Evolutionary conservation across 2,329 filamentous ascomycete species (phyloP).

Genomic region (Fonsecaea pugnacius): DNA sequence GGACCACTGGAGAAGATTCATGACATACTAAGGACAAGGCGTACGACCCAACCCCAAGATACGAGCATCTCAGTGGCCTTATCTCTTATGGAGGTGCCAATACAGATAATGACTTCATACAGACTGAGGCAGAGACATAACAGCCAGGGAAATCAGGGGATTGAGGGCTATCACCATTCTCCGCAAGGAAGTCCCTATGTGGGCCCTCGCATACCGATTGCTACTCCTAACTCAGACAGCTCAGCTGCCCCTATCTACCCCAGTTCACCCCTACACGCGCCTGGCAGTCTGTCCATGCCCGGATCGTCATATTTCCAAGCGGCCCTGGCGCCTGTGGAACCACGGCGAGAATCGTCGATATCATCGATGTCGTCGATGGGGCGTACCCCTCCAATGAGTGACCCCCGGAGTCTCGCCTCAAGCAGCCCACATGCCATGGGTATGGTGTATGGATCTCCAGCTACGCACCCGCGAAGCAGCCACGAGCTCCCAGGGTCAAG

Average conservation of each 20-base stretch:
- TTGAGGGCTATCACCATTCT: conserved; percentile 32
- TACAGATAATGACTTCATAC: conserved; percentile 71
- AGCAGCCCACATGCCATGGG: conserved; percentile 32
- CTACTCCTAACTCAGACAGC: conserved; percentile 26
- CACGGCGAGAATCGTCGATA: conserved; percentile 44
- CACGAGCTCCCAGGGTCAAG: conserved; percentile 26
- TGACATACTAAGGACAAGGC: conserved; percentile 72
- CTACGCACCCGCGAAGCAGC: conserved; percentile 27
- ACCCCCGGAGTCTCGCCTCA: conserved; percentile 24
- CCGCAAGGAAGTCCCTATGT: conserved; percentile 35
- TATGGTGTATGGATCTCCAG: conserved; percentile 29
- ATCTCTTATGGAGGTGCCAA: conserved; percentile 72
- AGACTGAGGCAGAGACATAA: conserved; percentile 65
- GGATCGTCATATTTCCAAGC: conserved; percentile 43
- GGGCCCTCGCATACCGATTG: conserved; percentile 25
- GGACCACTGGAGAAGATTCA: conserved; percentile 85
- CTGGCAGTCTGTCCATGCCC: conserved; percentile 45
- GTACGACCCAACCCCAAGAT: conserved; percentile 61
- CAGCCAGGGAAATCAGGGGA: conserved; percentile 26
- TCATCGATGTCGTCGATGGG: conserved; percentile 38
- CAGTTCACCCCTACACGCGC: conserved; percentile 47
- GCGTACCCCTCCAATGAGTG: conserved; percentile 39
- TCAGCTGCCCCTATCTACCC: conserved; percentile 43
- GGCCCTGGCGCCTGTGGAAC: conserved; percentile 31
- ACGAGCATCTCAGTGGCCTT: conserved; percentile 66